phyloP scores from a whole-genome alignment of 768 basidiomycete species.

The Pisolithus albus region DNA sequence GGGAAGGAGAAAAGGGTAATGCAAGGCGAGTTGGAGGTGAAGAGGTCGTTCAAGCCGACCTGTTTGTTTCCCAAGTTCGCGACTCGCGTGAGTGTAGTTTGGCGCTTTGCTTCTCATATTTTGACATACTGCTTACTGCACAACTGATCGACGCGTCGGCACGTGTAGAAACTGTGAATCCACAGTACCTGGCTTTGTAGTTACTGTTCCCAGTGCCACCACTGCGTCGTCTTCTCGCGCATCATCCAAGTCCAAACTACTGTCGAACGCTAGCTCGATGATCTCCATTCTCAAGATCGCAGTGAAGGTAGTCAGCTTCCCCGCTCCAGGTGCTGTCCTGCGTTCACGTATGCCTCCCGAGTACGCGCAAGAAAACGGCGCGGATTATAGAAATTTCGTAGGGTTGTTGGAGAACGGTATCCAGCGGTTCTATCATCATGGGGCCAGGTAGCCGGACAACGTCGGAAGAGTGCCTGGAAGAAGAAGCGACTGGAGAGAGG shows the following conservation, averaged over 20 bases:
- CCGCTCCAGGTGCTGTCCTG: conserved; percentile 33
- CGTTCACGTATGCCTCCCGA: conserved; percentile 48
- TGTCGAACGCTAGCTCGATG: conserved; percentile 1
- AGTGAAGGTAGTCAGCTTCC: conserved; percentile 35
- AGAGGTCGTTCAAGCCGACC: conserved; percentile 36
- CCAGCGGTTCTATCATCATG: conserved; percentile 37
- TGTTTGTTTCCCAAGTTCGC: conserved; percentile 41
- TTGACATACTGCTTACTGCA: background rate
- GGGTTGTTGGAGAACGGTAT: conserved; percentile 52
- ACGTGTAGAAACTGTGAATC: background rate
- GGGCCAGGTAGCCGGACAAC: background rate
- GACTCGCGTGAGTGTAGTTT: conserved; percentile 34
- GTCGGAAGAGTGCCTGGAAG: no score
- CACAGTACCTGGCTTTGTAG: conserved; percentile 35
- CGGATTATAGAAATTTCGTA: conserved; percentile 45
- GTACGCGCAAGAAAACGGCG: conserved; percentile 36
- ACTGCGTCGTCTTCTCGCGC: background rate
- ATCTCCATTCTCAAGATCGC: conserved; percentile 33
- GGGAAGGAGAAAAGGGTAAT: conserved; percentile 29
- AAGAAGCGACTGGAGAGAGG: no score
- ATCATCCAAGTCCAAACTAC: background rate
- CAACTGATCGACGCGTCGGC: background rate
- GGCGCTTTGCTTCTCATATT: background rate
- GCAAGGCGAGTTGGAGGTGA: conserved; percentile 48
- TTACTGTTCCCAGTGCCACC: conserved; percentile 7